Evolutionary conservation across 2,329 filamentous ascomycete species (phyloP).

Genomic region (Clonostachys sp.): DNA sequence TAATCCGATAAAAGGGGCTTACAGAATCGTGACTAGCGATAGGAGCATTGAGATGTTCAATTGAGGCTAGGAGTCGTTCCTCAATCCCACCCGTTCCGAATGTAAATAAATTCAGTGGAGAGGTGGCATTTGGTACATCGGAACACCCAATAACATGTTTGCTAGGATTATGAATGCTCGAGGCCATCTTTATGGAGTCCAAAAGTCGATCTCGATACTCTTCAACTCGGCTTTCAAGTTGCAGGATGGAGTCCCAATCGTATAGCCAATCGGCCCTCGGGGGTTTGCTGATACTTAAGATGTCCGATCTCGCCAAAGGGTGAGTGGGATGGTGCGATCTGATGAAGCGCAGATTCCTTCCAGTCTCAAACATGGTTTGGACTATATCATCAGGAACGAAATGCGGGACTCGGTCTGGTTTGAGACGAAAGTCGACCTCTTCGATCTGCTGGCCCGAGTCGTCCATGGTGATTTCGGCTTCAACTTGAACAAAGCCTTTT

Average conservation of each 20-base stretch:
- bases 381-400: slow-evolving; percentile 70
- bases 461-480: slow-evolving; percentile 48
- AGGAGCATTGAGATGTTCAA: slow-evolving; percentile 33
- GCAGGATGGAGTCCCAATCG: slow-evolving; percentile 64
- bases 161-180: too few relatives aligned
- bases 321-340: slow-evolving; percentile 67
- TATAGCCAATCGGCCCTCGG: slow-evolving; percentile 65
- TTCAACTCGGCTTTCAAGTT: slow-evolving; percentile 54
- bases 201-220: slow-evolving; percentile 23
- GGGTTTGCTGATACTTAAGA: slow-evolving; percentile 39
- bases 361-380: slow-evolving; percentile 72
- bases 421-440: slow-evolving; percentile 58
- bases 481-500: slow-evolving; percentile 58
- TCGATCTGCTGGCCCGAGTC: slow-evolving; percentile 54
- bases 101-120: slow-evolving; percentile 40
- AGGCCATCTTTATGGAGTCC: slow-evolving; percentile 7
- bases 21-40: slow-evolving; percentile 10
- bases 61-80: slow-evolving; percentile 43
- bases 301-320: slow-evolving; percentile 52
- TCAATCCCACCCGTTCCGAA: slow-evolving; percentile 40
- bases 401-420: slow-evolving; percentile 60
- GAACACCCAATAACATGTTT: too few relatives aligned
- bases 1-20: slow-evolving; percentile 32
- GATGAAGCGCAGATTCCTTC: slow-evolving; percentile 70
- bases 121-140: too few relatives aligned